Evolutionary conservation across 805 yeast genomes (phyloP).

Genomic region (Ogataea trehaloabstinens): DNA sequence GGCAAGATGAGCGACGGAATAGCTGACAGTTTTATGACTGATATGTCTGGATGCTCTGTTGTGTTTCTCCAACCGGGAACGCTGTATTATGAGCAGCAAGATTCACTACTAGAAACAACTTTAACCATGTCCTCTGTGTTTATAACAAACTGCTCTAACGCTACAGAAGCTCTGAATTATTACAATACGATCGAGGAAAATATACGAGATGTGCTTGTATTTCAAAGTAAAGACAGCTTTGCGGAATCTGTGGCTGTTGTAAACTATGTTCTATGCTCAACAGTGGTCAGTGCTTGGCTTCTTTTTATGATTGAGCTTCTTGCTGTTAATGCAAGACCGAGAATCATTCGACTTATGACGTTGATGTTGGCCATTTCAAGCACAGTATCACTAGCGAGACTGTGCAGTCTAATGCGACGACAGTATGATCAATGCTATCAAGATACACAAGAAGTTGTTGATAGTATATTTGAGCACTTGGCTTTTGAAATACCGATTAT

Average conservation of each 20-base stretch:
- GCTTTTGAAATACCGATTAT: constrained; percentile 39
- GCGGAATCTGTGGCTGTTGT: constrained; percentile 40
- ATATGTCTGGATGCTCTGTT: not conserved
- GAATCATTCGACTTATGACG: constrained; percentile 56
- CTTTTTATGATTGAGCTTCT: constrained; percentile 54
- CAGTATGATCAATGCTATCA: constrained; percentile 57
- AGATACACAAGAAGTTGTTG: constrained; percentile 44
- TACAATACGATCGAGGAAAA: not conserved
- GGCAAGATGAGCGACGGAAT: not conserved
- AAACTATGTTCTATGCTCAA: constrained; percentile 51
- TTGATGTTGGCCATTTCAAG: constrained; percentile 51
- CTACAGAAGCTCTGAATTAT: not conserved
- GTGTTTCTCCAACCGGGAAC: constrained; percentile 10
- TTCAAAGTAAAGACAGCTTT: constrained; percentile 33
- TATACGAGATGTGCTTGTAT: not conserved
- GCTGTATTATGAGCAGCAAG: constrained; percentile 1
- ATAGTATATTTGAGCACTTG: constrained; percentile 35
- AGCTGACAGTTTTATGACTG: not conserved
- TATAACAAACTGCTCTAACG: constrained; percentile 42
- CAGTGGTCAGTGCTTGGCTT: constrained; percentile 70
- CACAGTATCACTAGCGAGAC: constrained; percentile 47
- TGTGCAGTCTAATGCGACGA: constrained; percentile 42
- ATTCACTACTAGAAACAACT: not conserved
- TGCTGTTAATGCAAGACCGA: constrained; percentile 57
- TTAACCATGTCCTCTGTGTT: constrained; percentile 40